Base-by-base conservation (phyloP, 352 stramenopile species). In the Globisporangium camurandrum region DNA sequence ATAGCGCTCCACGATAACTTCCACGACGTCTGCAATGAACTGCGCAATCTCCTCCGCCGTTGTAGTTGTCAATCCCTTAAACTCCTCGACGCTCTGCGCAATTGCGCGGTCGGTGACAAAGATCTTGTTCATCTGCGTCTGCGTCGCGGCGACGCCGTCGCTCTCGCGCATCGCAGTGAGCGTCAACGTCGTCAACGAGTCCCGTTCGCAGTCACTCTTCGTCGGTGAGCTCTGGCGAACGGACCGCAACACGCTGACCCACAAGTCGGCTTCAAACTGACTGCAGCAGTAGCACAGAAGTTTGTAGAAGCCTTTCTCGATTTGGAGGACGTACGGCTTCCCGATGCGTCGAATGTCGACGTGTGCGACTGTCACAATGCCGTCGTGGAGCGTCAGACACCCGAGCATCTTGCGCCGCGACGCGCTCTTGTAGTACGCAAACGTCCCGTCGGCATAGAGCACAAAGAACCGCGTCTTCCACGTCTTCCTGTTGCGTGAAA, bases 401-500 rank as follows among this genome's bases (percentile, higher is more conserved):
- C 84, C 84, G 42, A 93, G 80, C 55, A 92, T 89, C 57, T 84
- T 86, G 45, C 73, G 75, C 46, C 74, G 77, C 27, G 64, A 69
- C 33, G 84, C 80, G 46, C 69, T 79, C 56, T 89, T 88, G 54
- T 93, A 94, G 44, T 94, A 94, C 10, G 71, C 81, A 30, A 94
- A 75, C 11, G 75, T 90, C 5, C 78, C 81, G 52, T 94, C 81
- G 9, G 69, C 65, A 50, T 87, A 93, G 12, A 94, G 57, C 36
- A 94, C 79, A 46, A 94, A 94, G 56, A 87, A 93, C 31, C 84
- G 78, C 50, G 58, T 80, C 59, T 93, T 94, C 84, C 84, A 94
- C 46, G 66, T 92, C 54, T 91, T 88, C 74, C 74, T 82, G 43
- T 41, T n/a, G 20, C 28, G 23, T 14, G 26, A 2, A 2, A 50